These are phyloP conservation scores for Neopestalotiopsis sp. DNA, from an alignment of 2,329 filamentous ascomycete genomes.

Conservation along the genomic window DNA sequence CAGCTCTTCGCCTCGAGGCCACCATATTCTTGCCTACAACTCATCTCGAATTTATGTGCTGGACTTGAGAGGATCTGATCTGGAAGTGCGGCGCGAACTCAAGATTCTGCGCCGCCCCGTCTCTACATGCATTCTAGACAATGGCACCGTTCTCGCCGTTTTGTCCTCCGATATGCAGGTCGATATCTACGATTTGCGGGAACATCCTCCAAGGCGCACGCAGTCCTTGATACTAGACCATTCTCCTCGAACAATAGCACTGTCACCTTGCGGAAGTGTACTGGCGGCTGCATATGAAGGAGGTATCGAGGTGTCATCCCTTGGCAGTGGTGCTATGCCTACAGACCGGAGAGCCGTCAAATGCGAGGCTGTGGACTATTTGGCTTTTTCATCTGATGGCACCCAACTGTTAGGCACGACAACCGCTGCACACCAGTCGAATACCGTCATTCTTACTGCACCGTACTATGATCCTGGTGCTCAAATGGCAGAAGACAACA, in stretches of 20 bases:
- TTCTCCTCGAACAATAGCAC: slow-evolving; percentile 75
- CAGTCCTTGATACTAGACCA: slow-evolving; percentile 81
- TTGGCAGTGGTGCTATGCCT: slow-evolving; percentile 66
- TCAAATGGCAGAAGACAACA: slow-evolving; percentile 67
- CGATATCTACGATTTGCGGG: slow-evolving; percentile 78
- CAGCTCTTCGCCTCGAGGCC: slow-evolving; percentile 76
- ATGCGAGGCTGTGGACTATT: slow-evolving; percentile 75
- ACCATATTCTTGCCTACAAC: slow-evolving; percentile 79
- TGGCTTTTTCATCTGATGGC: slow-evolving; percentile 79
- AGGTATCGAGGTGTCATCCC: slow-evolving; percentile 85
- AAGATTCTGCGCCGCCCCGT: slow-evolving; percentile 79
- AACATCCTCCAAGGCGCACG: slow-evolving; percentile 70
- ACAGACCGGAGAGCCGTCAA: slow-evolving; percentile 79
- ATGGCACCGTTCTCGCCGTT: slow-evolving; percentile 78
- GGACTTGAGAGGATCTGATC: slow-evolving; percentile 64
- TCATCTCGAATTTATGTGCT: slow-evolving; percentile 85
- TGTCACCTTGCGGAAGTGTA: slow-evolving; percentile 83
- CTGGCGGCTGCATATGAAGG: slow-evolving; percentile 85
- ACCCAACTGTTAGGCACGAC: slow-evolving; percentile 81
- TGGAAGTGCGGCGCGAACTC: slow-evolving; percentile 76
- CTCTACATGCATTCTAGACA: slow-evolving; percentile 79
- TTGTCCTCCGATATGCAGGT: slow-evolving; percentile 83
- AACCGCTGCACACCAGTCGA: slow-evolving; percentile 65
- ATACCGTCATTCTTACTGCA: slow-evolving; percentile 78
- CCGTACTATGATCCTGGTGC: slow-evolving; percentile 79